A percentile compares a stretch with the other conserved stretches of the same genome.
phyloP scores from a whole-genome alignment of 495 filamentous ascomycete genomes.

The Staphylotrichum longicolle region DNA sequence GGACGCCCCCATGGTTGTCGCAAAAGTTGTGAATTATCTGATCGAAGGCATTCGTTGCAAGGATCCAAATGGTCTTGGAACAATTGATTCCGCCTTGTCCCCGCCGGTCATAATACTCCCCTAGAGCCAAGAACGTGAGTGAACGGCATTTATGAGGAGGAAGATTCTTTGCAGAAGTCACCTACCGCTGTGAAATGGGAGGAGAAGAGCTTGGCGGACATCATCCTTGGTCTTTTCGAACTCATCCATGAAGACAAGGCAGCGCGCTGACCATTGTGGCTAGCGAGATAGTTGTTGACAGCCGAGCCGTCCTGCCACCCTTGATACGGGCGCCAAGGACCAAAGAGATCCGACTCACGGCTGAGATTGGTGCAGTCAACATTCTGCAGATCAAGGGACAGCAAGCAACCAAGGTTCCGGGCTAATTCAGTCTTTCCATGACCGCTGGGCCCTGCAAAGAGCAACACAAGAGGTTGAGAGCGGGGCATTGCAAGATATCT shows the following conservation, averaged over 20 bases:
- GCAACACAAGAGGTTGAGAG: constrained; percentile 39
- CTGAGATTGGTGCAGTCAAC: constrained; percentile 48
- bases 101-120: constrained; percentile 19
- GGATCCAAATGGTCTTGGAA: constrained; percentile 55
- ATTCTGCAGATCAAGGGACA: constrained; percentile 41
- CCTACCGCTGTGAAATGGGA: constrained; percentile 48
- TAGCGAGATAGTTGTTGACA: constrained; percentile 54
- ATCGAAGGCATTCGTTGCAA: constrained; percentile 53
- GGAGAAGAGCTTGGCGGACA: constrained; percentile 43
- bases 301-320: constrained; percentile 41
- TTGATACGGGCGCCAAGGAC: constrained; percentile 37
- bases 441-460: constrained; percentile 51
- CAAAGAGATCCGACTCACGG: constrained; percentile 48
- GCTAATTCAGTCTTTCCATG: constrained; percentile 56
- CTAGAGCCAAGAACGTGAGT: background rate
- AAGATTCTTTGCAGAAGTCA: background rate
- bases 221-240: constrained; percentile 55
- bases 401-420: constrained; percentile 40
- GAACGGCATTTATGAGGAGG: background rate
- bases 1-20: constrained; percentile 23
- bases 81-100: constrained; percentile 42
- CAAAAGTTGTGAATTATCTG: constrained; percentile 41
- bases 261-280: constrained; percentile 38
- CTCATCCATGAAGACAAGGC: constrained; percentile 57
- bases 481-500: constrained; percentile 19